Evolutionary conservation across 768 basidiomycete species (phyloP).

Genomic region (Agaricus sinodeliciosus): DNA sequence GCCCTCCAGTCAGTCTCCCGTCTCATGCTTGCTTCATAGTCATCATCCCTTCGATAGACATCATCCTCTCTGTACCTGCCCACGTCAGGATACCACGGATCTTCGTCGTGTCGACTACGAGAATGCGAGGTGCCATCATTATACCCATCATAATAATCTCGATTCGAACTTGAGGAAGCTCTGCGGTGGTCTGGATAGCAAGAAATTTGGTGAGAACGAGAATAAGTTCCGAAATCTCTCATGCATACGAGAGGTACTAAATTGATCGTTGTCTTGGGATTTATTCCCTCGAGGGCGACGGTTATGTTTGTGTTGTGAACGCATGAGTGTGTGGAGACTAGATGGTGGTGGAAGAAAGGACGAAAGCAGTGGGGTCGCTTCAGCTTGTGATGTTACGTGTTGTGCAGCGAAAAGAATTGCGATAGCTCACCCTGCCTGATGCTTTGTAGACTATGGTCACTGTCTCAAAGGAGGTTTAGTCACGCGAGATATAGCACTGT

Average conservation of each 20-base stretch:
- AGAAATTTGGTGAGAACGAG: slow-evolving; percentile 40
- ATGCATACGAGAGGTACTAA: slow-evolving; percentile 45
- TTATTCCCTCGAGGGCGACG: slow-evolving; percentile 49
- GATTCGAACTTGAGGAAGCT: slow-evolving; percentile 35
- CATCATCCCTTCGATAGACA: slow-evolving; percentile 44
- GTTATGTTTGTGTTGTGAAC: slow-evolving; percentile 34
- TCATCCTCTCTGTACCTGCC: slow-evolving; percentile 41
- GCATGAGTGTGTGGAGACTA: slow-evolving; percentile 27
- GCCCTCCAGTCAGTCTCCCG: slow-evolving; percentile 42
- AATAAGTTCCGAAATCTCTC: slow-evolving; percentile 42
- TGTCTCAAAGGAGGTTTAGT: not conserved
- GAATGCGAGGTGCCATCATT: slow-evolving; percentile 51
- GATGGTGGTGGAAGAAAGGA: slow-evolving; percentile 18
- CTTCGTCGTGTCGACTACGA: slow-evolving; percentile 45
- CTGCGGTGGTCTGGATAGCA: slow-evolving; percentile 44
- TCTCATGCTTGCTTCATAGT: slow-evolving; percentile 35
- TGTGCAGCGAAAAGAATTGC: slow-evolving; percentile 24
- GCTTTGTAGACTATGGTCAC: not conserved
- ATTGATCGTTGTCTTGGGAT: slow-evolving; percentile 42
- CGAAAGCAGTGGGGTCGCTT: slow-evolving; percentile 11
- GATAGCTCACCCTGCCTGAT: slow-evolving; percentile 21
- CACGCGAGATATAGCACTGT: not conserved
- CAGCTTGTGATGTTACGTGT: slow-evolving; percentile 25
- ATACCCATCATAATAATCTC: slow-evolving; percentile 36
- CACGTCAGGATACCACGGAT: slow-evolving; percentile 46